Conservation (phyloP, 2,329 filamentous ascomycete species). For the Ceratocystis smalleyi region DNA sequence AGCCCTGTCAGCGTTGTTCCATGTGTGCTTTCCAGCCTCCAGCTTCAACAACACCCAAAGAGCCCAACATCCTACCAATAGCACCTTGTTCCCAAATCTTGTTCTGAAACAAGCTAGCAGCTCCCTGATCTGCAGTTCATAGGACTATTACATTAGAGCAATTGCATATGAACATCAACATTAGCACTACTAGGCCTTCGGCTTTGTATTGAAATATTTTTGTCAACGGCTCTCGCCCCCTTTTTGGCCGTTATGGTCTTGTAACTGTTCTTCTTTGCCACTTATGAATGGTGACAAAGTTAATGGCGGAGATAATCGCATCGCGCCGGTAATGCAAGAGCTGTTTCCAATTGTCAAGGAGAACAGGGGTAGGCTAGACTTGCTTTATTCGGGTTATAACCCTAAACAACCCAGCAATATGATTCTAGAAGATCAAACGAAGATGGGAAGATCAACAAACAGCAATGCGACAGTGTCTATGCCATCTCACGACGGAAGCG, state of each 20-base stretch:
- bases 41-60: neutral
- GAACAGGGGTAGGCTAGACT: too few species aligned
- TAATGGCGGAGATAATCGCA: neutral
- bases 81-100: neutral
- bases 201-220: neutral
- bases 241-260: neutral
- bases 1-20: neutral
- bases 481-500: neutral
- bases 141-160: neutral
- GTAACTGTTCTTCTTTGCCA: neutral
- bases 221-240: neutral
- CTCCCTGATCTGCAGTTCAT: constrained; percentile 1
- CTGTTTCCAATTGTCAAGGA: neutral
- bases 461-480: neutral
- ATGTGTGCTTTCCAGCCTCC: neutral
- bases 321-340: neutral
- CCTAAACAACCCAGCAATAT: neutral
- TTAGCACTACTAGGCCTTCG: neutral
- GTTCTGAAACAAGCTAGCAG: constrained; percentile 1
- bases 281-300: neutral
- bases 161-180: neutral
- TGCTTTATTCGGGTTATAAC: neutral
- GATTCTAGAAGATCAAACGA: neutral
- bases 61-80: neutral
- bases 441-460: neutral